phyloP scores from a whole-genome alignment of 2,329 filamentous ascomycete species.

The Colletotrichum trifolii region DNA sequence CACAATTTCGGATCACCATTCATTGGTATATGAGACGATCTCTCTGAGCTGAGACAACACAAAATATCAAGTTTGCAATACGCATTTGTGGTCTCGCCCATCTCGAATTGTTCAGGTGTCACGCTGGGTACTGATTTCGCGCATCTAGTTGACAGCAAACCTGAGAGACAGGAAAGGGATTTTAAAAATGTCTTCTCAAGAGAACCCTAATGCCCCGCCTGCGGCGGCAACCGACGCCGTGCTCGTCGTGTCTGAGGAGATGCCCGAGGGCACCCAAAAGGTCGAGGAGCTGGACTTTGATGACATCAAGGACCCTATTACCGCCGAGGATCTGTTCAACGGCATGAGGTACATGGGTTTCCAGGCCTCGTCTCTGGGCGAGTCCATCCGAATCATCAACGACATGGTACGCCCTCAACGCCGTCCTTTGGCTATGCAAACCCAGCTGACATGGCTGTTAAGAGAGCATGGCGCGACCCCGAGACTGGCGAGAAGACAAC shows the following conservation, averaged over 20 bases:
- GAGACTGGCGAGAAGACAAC: slow-evolving; percentile 85
- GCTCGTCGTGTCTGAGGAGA: slow-evolving; percentile 83
- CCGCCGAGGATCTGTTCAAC: slow-evolving; percentile 83
- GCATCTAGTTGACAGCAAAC: too few species aligned
- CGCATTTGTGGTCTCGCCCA: slow-evolving; percentile 1
- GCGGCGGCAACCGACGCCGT: slow-evolving; percentile 80
- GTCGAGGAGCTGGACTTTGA: slow-evolving; percentile 96
- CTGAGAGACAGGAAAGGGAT: slow-evolving; percentile 4
- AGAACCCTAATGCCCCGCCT: slow-evolving; percentile 59
- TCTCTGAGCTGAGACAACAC: slow-evolving; percentile 16
- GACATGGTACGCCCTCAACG: slow-evolving; percentile 78
- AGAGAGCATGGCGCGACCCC: slow-evolving; percentile 83
- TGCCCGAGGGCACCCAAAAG: slow-evolving; percentile 81
- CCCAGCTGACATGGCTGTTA: slow-evolving; percentile 39
- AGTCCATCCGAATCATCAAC: slow-evolving; percentile 92
- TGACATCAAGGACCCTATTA: slow-evolving; percentile 79
- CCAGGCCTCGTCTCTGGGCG: slow-evolving; percentile 77
- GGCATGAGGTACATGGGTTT: slow-evolving; percentile 89
- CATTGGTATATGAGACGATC: slow-evolving; percentile 17
- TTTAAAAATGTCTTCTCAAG: slow-evolving; percentile 44
- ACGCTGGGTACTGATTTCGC: too few species aligned
- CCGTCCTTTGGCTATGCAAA: slow-evolving; percentile 11
- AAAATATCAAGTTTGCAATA: not conserved
- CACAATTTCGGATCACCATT: slow-evolving; percentile 30
- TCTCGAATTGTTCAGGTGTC: not conserved